Conservation (phyloP, 768 basidiomycete species). For the Russula brevipes region DNA sequence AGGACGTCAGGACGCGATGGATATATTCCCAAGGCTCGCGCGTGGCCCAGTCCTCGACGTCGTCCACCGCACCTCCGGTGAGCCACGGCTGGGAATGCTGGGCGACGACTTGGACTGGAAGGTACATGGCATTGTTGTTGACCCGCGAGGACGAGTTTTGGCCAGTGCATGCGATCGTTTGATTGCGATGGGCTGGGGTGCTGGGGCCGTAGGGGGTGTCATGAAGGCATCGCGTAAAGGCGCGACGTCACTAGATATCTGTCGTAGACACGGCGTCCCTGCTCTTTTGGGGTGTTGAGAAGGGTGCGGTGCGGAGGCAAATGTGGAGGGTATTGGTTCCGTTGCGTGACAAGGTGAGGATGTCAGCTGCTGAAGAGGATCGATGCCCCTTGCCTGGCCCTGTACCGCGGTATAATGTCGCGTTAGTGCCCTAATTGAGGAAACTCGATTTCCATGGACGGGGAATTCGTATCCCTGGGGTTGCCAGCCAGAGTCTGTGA, state of each 20-base stretch:
- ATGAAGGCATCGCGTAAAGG: neutral
- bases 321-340: neutral
- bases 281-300: neutral
- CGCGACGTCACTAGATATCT: neutral
- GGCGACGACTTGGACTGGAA: neutral
- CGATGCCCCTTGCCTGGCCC: neutral
- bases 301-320: neutral
- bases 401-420: slow-evolving; percentile 11
- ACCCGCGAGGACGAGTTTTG: neutral
- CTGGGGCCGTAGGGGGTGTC: neutral
- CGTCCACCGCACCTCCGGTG: neutral
- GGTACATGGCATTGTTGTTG: slow-evolving; percentile 15
- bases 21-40: slow-evolving; percentile 22
- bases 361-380: neutral
- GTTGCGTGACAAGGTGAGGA: neutral
- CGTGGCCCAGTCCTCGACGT: slow-evolving; percentile 19
- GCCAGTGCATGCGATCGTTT: neutral
- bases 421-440: slow-evolving; percentile 1
- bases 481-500: neutral
- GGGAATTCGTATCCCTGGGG: neutral
- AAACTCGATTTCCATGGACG: neutral
- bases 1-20: slow-evolving; percentile 18
- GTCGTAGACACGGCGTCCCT: neutral
- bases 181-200: neutral
- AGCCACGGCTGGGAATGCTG: neutral